Conservation (phyloP, 2,329 filamentous ascomycete species). For the Dryadomyces sulphureus region DNA sequence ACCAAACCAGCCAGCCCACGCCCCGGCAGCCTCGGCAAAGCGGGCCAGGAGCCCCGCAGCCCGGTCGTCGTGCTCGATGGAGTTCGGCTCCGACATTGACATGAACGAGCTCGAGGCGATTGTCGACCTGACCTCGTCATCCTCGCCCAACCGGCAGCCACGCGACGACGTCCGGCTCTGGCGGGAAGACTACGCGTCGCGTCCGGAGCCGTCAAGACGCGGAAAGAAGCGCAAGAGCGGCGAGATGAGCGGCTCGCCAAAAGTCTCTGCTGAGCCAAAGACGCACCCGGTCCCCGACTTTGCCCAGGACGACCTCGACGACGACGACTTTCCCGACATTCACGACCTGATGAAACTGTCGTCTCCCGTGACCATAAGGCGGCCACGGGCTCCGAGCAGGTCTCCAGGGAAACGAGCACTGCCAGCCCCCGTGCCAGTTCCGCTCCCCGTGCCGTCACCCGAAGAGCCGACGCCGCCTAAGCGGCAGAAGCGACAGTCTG, state of each 20-base stretch:
- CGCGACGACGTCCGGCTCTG: conserved; percentile 24
- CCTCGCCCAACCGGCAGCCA: conserved; percentile 2
- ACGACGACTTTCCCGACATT: conserved; percentile 39
- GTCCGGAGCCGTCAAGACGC: conserved; percentile 23
- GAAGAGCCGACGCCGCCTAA: conserved; percentile 10
- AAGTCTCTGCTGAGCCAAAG: conserved; percentile 9
- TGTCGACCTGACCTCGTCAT: conserved; percentile 18
- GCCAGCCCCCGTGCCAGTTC: too few species aligned
- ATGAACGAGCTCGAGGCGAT: conserved; percentile 15
- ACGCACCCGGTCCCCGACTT: conserved; percentile 6
- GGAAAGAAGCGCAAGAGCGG: conserved; percentile 38
- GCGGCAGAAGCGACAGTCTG: conserved; percentile 8
- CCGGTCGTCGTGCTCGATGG: conserved; percentile 14
- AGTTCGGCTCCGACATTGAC: conserved; percentile 14
- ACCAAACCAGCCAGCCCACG: neutral
- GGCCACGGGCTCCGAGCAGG: too few species aligned
- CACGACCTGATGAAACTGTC: conserved; percentile 26
- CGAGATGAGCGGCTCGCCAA: conserved; percentile 19
- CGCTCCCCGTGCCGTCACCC: too few species aligned
- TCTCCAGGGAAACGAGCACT: too few species aligned
- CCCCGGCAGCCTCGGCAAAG: neutral
- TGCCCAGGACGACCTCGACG: conserved; percentile 9
- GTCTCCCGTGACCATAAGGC: conserved; percentile 14
- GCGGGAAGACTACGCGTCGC: conserved; percentile 25
- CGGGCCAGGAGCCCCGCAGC: conserved; percentile 13